Evolutionary conservation across 495 filamentous ascomycete species (phyloP).

Genomic region (Trichoderma parareesei): DNA sequence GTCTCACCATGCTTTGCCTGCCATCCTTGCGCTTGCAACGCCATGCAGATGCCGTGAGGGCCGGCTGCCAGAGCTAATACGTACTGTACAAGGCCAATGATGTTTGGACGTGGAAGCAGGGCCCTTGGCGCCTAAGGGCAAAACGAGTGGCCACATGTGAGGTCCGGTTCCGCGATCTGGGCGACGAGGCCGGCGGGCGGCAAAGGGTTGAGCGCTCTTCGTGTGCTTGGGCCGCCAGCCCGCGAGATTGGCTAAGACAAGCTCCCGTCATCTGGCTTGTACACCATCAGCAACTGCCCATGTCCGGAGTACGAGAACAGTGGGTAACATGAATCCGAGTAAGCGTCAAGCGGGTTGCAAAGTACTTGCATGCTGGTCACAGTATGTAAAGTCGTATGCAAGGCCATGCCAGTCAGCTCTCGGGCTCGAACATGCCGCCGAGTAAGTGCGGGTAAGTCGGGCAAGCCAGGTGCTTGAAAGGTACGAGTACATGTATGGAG

Average conservation of each 20-base stretch:
- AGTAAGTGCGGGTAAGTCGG: too few species aligned
- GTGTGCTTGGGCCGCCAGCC: background rate
- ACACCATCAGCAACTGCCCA: background rate
- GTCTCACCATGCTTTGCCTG: background rate
- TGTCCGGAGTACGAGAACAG: background rate
- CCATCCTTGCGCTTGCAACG: constrained; percentile 1
- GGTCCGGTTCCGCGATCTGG: background rate
- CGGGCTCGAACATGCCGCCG: background rate
- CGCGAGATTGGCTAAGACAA: background rate
- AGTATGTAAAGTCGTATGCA: too few species aligned
- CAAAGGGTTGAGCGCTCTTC: background rate
- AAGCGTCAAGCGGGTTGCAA: background rate
- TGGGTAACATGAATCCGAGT: background rate
- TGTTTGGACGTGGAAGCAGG: background rate
- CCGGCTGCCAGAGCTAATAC: background rate
- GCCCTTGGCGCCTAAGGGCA: constrained; percentile 2
- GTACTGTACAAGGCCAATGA: background rate
- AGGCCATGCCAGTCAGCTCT: background rate
- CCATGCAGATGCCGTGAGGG: background rate
- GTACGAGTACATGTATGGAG: background rate
- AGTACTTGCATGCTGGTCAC: background rate
- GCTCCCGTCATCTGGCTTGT: background rate
- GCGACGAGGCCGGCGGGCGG: background rate
- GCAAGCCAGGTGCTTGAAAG: too few species aligned
- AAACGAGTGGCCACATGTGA: background rate